Evolutionary conservation across 805 yeast genomes (phyloP), one percentile per base, ranked within the genome.

Genomic region (Kazachstania kunashirensis): DNA sequence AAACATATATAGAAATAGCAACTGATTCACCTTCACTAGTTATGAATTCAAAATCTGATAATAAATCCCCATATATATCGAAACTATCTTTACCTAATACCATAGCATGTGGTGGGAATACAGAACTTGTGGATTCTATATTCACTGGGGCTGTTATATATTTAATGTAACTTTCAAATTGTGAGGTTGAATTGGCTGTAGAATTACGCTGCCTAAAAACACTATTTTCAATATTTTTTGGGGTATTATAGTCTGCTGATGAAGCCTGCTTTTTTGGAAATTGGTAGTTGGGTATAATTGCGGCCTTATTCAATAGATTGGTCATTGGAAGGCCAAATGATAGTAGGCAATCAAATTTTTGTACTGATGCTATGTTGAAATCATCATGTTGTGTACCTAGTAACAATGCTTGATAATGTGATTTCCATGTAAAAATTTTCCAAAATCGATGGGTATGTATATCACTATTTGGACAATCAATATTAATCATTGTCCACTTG

Each of bases 31-130:
- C 89, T 48, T 75, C 83, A n/a, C 73, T 65, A 1, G 83, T 70
- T 8, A 81, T 68, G 33, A 83, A 63, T 50, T 81, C 86, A 52
- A 83, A 76, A 57, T 83, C 92, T 0, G 85, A 69, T 6, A 81
- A 58, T 6, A 76, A 63, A 21, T 68, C 68, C 0, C 82, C 80
- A 53, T 67, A 78, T 32, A 83, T 63, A 47, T 78, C 84, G 49
- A 79, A 70, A 0, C 85, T 83, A 52, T 74, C 79, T 48, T 84
- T 70, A 3, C 92, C 92, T 29, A 83, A 59, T 0, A 88, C 81
- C 41, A 82, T 77, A 0, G 92, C 86, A 37, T 79, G 75, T 1
- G 84, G 77, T 2, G 88, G 84, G 47, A 82, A 78, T 0, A 79
- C 80, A 1, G 86, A 75, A 31, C 77, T 62, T 27, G 79, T 72